Percentiles rank a stretch among this genome's conserved stretches.
These are phyloP conservation scores for Annulohypoxylon nitens DNA, from an alignment of 495 filamentous ascomycete species.

Conservation along the genomic window DNA sequence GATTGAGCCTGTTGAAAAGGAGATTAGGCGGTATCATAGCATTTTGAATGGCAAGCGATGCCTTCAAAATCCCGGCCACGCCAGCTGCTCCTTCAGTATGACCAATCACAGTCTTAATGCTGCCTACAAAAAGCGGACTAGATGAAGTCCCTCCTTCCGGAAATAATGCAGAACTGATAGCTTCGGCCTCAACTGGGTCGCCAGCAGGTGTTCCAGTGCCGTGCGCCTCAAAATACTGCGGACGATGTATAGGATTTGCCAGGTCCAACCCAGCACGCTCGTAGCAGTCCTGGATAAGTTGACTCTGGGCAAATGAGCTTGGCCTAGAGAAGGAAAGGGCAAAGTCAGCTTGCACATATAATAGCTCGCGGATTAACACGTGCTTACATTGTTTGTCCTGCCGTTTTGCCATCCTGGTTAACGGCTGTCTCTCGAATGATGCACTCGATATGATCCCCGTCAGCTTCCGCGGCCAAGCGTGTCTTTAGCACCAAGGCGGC, in stretches of 20 bases:
- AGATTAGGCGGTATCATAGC: constrained; percentile 57
- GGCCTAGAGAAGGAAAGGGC: constrained; percentile 60
- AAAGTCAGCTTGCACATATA: not conserved
- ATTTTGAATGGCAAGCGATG: constrained; percentile 58
- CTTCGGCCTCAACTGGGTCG: constrained; percentile 48
- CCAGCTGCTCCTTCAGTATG: no score
- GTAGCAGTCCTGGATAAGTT: constrained; percentile 64
- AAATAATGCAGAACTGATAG: not conserved
- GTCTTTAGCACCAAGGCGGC: constrained; percentile 66
- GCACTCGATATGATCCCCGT: constrained; percentile 65
- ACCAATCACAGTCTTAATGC: constrained; percentile 67
- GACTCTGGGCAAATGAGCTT: constrained; percentile 63
- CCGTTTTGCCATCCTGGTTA: not conserved
- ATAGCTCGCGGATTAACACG: not conserved
- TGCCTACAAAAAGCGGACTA: constrained; percentile 53
- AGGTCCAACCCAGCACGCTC: constrained; percentile 58
- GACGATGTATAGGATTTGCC: constrained; percentile 52
- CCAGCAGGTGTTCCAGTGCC: constrained; percentile 65
- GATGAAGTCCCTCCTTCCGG: not conserved
- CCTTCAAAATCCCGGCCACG: constrained; percentile 65
- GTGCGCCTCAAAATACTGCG: constrained; percentile 64
- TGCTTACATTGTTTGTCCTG: constrained; percentile 34
- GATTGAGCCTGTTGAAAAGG: constrained; percentile 62
- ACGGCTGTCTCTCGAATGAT: constrained; percentile 60
- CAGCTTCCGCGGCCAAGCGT: constrained; percentile 62